Percentiles rank a stretch among this genome's conserved stretches.
These are phyloP conservation scores for Sugiyamaella japonica DNA, from an alignment of 1,139 yeast genomes.

Conservation along the genomic window DNA sequence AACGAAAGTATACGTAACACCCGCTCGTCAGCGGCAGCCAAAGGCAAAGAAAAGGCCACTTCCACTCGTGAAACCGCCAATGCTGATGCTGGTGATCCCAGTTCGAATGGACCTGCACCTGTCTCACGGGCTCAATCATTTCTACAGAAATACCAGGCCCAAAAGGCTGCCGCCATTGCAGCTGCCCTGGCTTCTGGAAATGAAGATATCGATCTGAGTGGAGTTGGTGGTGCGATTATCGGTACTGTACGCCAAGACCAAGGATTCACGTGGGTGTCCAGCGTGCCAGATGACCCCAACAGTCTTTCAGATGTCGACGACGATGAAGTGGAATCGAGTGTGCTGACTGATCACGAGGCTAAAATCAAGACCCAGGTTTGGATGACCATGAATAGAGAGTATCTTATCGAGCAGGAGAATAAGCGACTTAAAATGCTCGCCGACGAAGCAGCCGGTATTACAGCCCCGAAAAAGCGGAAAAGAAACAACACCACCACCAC, in stretches of 20 bases:
- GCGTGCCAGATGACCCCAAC: slow-evolving; percentile 60
- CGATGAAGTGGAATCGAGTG: slow-evolving; percentile 61
- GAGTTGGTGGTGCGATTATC: slow-evolving; percentile 20
- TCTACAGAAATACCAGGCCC: slow-evolving; percentile 18
- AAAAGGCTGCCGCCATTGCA: slow-evolving; percentile 24
- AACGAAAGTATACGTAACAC: neutral
- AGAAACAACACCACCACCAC: slow-evolving; percentile 30
- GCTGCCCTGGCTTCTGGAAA: slow-evolving; percentile 22
- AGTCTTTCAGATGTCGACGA: slow-evolving; percentile 79
- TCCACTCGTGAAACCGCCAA: neutral
- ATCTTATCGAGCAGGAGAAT: slow-evolving; percentile 78
- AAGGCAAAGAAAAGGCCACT: neutral
- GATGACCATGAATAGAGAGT: slow-evolving; percentile 87
- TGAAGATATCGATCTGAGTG: slow-evolving; percentile 21
- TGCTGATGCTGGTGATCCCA: too few relatives aligned
- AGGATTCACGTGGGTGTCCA: slow-evolving; percentile 41
- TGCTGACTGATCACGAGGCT: slow-evolving; percentile 68
- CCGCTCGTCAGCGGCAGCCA: neutral
- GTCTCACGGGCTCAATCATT: slow-evolving; percentile 16
- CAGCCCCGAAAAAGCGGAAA: slow-evolving; percentile 40
- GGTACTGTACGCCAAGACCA: slow-evolving; percentile 17
- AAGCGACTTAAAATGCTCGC: slow-evolving; percentile 84
- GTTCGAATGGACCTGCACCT: too few relatives aligned
- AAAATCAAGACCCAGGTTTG: slow-evolving; percentile 74
- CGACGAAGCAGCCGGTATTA: slow-evolving; percentile 54